Percentiles rank a stretch among this genome's conserved stretches.
phyloP scores from a whole-genome alignment of 176 grass and related monocot species.

The Triticum monococcum region DNA sequence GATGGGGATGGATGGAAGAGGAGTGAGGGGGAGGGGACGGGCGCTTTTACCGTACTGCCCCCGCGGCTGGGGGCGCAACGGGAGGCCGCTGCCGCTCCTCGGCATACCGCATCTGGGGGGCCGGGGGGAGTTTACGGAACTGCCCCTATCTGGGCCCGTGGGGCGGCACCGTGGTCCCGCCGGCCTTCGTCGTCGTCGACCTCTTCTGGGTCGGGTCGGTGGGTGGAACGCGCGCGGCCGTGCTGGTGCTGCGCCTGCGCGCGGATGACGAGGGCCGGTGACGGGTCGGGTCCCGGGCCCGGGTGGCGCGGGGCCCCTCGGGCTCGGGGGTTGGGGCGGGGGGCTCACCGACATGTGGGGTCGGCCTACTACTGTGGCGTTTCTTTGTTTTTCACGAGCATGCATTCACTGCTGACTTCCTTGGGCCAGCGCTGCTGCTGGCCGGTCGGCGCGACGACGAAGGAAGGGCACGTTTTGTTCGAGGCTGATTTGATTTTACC shows the following conservation, averaged over 20 bases:
- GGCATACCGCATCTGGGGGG: background rate
- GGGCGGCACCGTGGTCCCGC: slow-evolving; percentile 34
- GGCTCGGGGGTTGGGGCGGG: background rate
- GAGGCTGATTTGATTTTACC: background rate
- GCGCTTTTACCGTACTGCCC: slow-evolving; percentile 39
- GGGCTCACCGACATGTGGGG: background rate
- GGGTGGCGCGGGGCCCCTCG: background rate
- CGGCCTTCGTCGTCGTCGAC: slow-evolving; percentile 1
- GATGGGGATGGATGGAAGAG: slow-evolving; percentile 9
- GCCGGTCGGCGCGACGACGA: background rate
- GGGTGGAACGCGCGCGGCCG: slow-evolving; percentile 16
- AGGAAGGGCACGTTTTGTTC: slow-evolving; percentile 1
- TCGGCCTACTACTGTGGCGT: background rate
- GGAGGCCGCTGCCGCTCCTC: background rate
- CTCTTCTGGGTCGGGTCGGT: background rate
- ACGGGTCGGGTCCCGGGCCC: background rate
- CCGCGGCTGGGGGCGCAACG: background rate
- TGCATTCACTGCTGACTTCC: slow-evolving; percentile 11
- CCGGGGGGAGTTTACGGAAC: slow-evolving; percentile 26
- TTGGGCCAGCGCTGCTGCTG: background rate
- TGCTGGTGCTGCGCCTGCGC: background rate
- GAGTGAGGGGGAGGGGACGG: background rate
- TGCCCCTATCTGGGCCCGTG: background rate
- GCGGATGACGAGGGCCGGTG: background rate
- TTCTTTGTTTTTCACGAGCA: slow-evolving; percentile 1